These are phyloP conservation scores for Kwoniella dendrophila DNA, from an alignment of 768 basidiomycete species.

Conservation along the genomic window DNA sequence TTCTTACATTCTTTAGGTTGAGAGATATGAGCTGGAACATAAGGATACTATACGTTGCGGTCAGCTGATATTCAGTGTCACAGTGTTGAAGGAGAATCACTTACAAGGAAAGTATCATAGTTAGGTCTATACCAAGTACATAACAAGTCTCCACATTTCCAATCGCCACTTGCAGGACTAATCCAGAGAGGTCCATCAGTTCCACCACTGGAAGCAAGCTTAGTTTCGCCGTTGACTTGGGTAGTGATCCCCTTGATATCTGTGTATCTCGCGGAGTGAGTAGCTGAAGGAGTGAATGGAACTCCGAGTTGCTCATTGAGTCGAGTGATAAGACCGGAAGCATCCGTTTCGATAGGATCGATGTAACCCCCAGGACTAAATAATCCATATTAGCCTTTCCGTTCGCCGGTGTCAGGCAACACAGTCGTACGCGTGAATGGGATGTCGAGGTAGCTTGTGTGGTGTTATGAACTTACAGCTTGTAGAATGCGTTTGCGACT, in stretches of 20 bases:
- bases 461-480: slow-evolving; percentile 67
- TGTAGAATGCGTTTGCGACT: slow-evolving; percentile 98
- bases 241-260: neutral
- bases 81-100: slow-evolving; percentile 53
- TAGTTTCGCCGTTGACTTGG: slow-evolving; percentile 49
- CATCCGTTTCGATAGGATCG: slow-evolving; percentile 91
- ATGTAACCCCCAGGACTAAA: slow-evolving; percentile 95
- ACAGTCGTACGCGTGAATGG: neutral
- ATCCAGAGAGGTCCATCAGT: slow-evolving; percentile 1
- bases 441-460: neutral
- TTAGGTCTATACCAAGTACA: slow-evolving; percentile 99
- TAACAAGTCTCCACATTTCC: slow-evolving; percentile 96
- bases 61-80: slow-evolving; percentile 2
- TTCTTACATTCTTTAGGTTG: slow-evolving; percentile 99
- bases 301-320: slow-evolving; percentile 81
- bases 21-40: slow-evolving; percentile 91
- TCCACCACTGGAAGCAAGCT: slow-evolving; percentile 6
- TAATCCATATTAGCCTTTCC: slow-evolving; percentile 1
- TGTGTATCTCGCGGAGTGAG: neutral
- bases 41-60: slow-evolving; percentile 70
- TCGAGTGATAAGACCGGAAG: slow-evolving; percentile 83
- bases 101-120: slow-evolving; percentile 97
- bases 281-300: slow-evolving; percentile 6
- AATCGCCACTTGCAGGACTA: slow-evolving; percentile 74
- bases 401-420: neutral